phyloP scores from a whole-genome alignment of 1,284 basidiomycete species.

The Ganoderma meredithae region DNA sequence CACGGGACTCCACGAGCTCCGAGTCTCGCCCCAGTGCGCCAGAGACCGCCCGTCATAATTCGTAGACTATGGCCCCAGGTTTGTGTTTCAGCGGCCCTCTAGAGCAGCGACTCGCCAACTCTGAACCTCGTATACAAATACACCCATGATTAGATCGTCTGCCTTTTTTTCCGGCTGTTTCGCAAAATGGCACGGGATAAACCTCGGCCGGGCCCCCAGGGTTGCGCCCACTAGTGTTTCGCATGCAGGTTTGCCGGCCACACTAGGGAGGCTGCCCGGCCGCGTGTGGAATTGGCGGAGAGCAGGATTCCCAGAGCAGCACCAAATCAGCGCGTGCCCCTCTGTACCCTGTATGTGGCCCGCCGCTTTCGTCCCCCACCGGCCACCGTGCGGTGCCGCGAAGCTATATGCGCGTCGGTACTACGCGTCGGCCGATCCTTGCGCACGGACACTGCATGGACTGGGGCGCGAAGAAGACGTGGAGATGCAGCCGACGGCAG shows the following conservation, averaged over 20 bases:
- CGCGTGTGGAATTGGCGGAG: background rate
- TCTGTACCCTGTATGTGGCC: background rate
- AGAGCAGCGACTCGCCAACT: background rate
- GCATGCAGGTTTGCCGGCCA: no score
- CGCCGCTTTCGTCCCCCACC: background rate
- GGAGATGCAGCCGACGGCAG: background rate
- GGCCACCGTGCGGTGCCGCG: background rate
- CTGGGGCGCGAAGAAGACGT: background rate
- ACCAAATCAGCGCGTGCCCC: background rate
- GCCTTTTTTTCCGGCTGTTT: background rate
- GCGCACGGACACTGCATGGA: background rate
- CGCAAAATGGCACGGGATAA: background rate
- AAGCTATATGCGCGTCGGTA: background rate
- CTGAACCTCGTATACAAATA: background rate
- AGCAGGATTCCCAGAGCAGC: background rate
- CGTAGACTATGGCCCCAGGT: background rate
- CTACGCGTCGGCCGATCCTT: constrained; percentile 1
- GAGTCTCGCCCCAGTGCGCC: background rate
- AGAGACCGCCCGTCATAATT: background rate
- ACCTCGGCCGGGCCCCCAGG: background rate
- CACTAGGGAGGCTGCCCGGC: background rate
- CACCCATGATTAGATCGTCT: background rate
- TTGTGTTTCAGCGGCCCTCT: background rate
- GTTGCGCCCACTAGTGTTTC: background rate
- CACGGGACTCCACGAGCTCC: background rate